Conservation (phyloP, 2,329 filamentous ascomycete species). For the Colletotrichum lupini region DNA sequence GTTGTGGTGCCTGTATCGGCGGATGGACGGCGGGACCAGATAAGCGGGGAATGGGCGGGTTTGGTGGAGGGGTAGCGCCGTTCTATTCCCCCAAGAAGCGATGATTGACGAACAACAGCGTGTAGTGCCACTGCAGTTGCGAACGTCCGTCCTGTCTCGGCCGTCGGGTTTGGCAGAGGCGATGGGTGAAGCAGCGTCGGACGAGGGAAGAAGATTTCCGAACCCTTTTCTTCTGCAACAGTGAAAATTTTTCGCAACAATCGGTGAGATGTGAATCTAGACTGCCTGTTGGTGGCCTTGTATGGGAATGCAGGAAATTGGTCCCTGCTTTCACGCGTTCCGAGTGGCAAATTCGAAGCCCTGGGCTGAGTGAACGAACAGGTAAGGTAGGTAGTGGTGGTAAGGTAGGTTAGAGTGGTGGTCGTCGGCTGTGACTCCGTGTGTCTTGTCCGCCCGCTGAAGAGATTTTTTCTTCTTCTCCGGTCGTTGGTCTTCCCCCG, state of each 20-base stretch:
- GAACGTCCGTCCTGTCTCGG: conserved; percentile 28
- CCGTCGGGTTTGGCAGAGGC: conserved; percentile 33
- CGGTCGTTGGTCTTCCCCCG: conserved; percentile 12
- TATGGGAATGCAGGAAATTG: conserved; percentile 33
- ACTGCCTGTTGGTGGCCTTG: conserved; percentile 31
- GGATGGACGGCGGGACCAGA: conserved; percentile 23
- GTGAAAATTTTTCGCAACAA: conserved; percentile 32
- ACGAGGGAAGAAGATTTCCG: conserved; percentile 20
- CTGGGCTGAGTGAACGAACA: conserved; percentile 7
- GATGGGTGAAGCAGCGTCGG: conserved; percentile 1
- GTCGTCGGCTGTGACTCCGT: background rate
- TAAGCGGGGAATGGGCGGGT: conserved; percentile 31
- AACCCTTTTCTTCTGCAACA: background rate
- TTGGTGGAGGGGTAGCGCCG: conserved; percentile 33
- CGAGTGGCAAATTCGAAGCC: conserved; percentile 31
- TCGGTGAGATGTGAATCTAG: conserved; percentile 17
- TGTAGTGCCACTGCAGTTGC: background rate
- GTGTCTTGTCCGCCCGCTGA: conserved; percentile 18
- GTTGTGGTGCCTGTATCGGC: conserved; percentile 17
- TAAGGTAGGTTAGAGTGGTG: background rate
- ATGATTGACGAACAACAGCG: conserved; percentile 26
- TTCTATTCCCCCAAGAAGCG: conserved; percentile 30
- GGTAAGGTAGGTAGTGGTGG: background rate
- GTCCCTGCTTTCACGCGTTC: conserved; percentile 28
- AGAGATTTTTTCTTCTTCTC: conserved; percentile 27